These are phyloP conservation scores for Filobasidium uniguttulatum DNA, from an alignment of 1,284 basidiomycete genomes.

Conservation along the genomic window DNA sequence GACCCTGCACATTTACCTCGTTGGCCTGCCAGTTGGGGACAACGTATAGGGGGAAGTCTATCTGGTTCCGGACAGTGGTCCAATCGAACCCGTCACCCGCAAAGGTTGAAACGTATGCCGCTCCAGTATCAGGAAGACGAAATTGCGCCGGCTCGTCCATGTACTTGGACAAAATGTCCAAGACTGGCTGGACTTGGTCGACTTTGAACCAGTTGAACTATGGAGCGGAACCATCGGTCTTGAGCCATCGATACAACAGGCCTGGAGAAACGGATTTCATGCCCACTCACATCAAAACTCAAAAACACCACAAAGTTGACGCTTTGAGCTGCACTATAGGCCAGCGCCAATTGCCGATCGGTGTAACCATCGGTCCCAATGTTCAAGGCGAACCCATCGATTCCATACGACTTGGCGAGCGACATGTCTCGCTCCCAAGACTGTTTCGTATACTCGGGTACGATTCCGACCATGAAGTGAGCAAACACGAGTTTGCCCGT, in stretches of 20 bases:
- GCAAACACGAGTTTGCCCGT: slow-evolving; percentile 31
- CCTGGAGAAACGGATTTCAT: not conserved
- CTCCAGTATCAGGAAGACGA: slow-evolving; percentile 23
- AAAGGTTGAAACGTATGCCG: slow-evolving; percentile 31
- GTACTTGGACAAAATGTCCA: slow-evolving; percentile 22
- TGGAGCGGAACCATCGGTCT: not conserved
- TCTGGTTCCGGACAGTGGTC: slow-evolving; percentile 15
- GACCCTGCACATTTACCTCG: slow-evolving; percentile 17
- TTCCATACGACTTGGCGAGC: slow-evolving; percentile 27
- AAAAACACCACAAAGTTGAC: slow-evolving; percentile 31
- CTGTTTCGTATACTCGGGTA: slow-evolving; percentile 21
- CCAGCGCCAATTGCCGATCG: slow-evolving; percentile 27
- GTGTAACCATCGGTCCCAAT: slow-evolving; percentile 31
- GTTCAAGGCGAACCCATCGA: slow-evolving; percentile 34
- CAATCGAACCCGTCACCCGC: slow-evolving; percentile 34
- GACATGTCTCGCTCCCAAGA: slow-evolving; percentile 30
- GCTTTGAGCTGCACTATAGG: slow-evolving; percentile 26
- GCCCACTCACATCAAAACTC: slow-evolving; percentile 26
- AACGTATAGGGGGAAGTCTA: slow-evolving; percentile 21
- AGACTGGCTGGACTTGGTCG: slow-evolving; percentile 16
- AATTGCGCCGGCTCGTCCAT: slow-evolving; percentile 21
- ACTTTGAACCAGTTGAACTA: slow-evolving; percentile 33
- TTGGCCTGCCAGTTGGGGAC: slow-evolving; percentile 29
- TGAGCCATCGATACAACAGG: too few species aligned
- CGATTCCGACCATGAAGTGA: slow-evolving; percentile 33